These are phyloP conservation scores for Neurospora crassa DNA, from an alignment of 2,329 filamentous ascomycete species.

Conservation along the genomic window DNA sequence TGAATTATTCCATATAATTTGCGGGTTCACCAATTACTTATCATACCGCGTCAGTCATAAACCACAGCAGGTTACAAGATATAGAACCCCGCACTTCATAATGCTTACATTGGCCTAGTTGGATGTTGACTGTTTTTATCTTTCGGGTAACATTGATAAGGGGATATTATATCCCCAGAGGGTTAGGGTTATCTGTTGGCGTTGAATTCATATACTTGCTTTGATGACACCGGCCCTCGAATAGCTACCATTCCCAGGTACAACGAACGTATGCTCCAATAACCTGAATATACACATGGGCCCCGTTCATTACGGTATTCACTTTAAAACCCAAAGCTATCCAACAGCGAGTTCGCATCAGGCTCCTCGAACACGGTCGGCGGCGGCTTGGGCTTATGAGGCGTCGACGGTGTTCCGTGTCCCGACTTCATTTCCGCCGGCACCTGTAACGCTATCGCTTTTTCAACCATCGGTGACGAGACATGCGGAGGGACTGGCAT, in stretches of 20 bases:
- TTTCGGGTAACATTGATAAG: background rate
- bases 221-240: background rate
- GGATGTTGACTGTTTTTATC: background rate
- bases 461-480: slow-evolving; percentile 1
- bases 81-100: background rate
- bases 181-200: background rate
- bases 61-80: background rate
- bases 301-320: background rate
- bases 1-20: background rate
- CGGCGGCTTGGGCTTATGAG: slow-evolving; percentile 38
- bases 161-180: background rate
- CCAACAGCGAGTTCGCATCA: slow-evolving; percentile 77
- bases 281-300: background rate
- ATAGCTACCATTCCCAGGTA: background rate
- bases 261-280: background rate
- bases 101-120: background rate
- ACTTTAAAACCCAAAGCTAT: slow-evolving; percentile 79
- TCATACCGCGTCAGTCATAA: background rate
- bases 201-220: background rate
- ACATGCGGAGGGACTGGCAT: slow-evolving; percentile 35
- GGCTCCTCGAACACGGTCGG: slow-evolving; percentile 85
- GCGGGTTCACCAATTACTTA: background rate
- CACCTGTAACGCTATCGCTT: slow-evolving; percentile 18
- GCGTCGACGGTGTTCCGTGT: slow-evolving; percentile 14
- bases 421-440: slow-evolving; percentile 33